phyloP scores from a whole-genome alignment of 208 protist genomes.

The Trypanosoma cruzi region DNA sequence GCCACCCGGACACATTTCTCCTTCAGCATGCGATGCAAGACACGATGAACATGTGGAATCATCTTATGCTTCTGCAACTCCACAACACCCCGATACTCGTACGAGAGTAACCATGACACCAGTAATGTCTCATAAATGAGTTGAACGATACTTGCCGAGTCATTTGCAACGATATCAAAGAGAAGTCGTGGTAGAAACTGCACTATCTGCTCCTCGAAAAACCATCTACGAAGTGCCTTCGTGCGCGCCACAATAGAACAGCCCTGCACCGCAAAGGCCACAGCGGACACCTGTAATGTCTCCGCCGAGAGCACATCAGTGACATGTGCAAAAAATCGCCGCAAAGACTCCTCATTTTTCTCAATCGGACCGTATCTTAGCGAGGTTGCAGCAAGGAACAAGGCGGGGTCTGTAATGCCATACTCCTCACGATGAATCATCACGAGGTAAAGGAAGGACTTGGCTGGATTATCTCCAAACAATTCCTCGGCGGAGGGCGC shows the following conservation, averaged over 20 bases:
- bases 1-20: slow-evolving; percentile 93
- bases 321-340: slow-evolving; percentile 62
- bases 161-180: slow-evolving; percentile 74
- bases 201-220: slow-evolving; percentile 71
- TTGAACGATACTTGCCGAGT: slow-evolving; percentile 84
- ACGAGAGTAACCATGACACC: slow-evolving; percentile 83
- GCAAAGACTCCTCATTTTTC: slow-evolving; percentile 48
- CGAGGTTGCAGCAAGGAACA: slow-evolving; percentile 71
- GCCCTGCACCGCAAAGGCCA: slow-evolving; percentile 78
- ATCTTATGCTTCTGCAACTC: slow-evolving; percentile 65
- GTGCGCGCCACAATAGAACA: slow-evolving; percentile 75
- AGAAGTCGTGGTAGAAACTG: slow-evolving; percentile 76
- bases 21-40: slow-evolving; percentile 89
- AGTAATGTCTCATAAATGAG: slow-evolving; percentile 84
- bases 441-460: slow-evolving; percentile 53
- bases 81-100: slow-evolving; percentile 83
- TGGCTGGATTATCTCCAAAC: slow-evolving; percentile 55
- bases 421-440: slow-evolving; percentile 40
- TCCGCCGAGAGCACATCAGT: slow-evolving; percentile 55
- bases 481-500: slow-evolving; percentile 34
- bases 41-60: slow-evolving; percentile 88
- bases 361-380: slow-evolving; percentile 66
- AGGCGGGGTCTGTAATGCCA: slow-evolving; percentile 65
- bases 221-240: slow-evolving; percentile 71
- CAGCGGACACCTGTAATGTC: slow-evolving; percentile 53